These are phyloP conservation scores for Sugiyamaella paludigena DNA, from an alignment of 1,139 yeast species.

Conservation along the genomic window DNA sequence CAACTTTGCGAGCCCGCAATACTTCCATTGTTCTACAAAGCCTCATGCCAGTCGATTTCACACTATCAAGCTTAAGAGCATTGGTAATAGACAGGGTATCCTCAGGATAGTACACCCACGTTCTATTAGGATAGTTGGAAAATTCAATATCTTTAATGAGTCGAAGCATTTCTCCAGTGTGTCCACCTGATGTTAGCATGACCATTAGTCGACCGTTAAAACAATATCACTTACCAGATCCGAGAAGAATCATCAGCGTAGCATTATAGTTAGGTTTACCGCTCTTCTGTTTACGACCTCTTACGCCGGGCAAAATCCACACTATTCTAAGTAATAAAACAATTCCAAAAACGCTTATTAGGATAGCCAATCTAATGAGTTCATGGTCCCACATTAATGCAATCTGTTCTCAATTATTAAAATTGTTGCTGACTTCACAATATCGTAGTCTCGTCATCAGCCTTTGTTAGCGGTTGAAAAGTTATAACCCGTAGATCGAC, in stretches of 20 bases:
- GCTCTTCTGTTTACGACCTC: slow-evolving; percentile 1
- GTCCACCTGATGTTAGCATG: slow-evolving; percentile 66
- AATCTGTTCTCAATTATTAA: too few relatives aligned
- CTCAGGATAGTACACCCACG: slow-evolving; percentile 43
- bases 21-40: slow-evolving; percentile 39
- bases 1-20: slow-evolving; percentile 76
- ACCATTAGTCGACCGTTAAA: too few relatives aligned
- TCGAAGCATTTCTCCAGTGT: slow-evolving; percentile 91
- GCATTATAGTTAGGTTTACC: slow-evolving; percentile 4
- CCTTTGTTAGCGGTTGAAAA: too few relatives aligned
- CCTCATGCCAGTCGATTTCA: slow-evolving; percentile 12
- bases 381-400: too few relatives aligned
- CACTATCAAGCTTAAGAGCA: slow-evolving; percentile 46
- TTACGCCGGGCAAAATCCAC: slow-evolving; percentile 11
- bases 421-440: too few relatives aligned
- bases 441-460: too few relatives aligned
- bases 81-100: slow-evolving; percentile 57
- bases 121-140: slow-evolving; percentile 32
- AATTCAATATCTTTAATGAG: slow-evolving; percentile 48
- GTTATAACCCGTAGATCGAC: too few relatives aligned
- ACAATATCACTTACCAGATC: slow-evolving; percentile 21
- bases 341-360: background rate
- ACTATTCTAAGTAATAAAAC: slow-evolving; percentile 10
- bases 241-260: slow-evolving; percentile 31
- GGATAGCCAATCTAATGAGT: too few relatives aligned